These are phyloP conservation scores for Cladosporium sp. DNA, from an alignment of 2,329 filamentous ascomycete species.

Conservation along the genomic window DNA sequence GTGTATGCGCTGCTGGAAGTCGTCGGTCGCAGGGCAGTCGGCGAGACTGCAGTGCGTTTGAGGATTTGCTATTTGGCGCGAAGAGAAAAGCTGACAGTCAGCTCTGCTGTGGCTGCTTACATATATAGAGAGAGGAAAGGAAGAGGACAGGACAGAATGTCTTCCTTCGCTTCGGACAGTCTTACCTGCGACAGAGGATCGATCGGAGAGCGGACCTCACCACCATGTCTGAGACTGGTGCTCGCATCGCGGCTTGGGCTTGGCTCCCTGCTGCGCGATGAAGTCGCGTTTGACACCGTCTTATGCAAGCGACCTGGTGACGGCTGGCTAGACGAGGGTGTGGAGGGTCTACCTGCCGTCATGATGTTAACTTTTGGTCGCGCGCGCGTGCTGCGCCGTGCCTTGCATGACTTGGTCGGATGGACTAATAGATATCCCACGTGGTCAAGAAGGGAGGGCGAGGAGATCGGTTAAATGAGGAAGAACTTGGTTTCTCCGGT, in stretches of 20 bases:
- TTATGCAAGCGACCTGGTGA: constrained; percentile 23
- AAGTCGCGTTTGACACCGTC: constrained; percentile 20
- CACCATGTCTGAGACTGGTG: constrained; percentile 20
- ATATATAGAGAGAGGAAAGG: constrained; percentile 6
- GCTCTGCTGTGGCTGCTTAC: background rate
- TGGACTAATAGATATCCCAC: constrained; percentile 3
- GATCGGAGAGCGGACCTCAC: constrained; percentile 47
- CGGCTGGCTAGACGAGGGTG: constrained; percentile 16
- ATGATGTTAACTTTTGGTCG: constrained; percentile 3
- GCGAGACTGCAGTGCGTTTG: constrained; percentile 52
- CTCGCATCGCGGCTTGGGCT: constrained; percentile 16
- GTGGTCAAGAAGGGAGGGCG: background rate
- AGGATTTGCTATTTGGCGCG: constrained; percentile 49
- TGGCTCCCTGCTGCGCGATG: constrained; percentile 16
- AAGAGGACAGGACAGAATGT: no score
- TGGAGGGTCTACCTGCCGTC: constrained; percentile 9
- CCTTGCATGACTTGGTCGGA: constrained; percentile 2
- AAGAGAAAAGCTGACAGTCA: constrained; percentile 21
- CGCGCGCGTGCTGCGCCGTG: constrained; percentile 1
- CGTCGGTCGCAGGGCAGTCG: constrained; percentile 45
- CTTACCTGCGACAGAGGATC: constrained; percentile 66
- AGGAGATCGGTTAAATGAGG: no score
- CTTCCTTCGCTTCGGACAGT: constrained; percentile 9
- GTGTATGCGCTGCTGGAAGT: constrained; percentile 29
- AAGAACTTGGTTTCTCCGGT: background rate